Evolutionary conservation across 345 rosid genomes (phyloP).

Genomic region (Draba incana): DNA sequence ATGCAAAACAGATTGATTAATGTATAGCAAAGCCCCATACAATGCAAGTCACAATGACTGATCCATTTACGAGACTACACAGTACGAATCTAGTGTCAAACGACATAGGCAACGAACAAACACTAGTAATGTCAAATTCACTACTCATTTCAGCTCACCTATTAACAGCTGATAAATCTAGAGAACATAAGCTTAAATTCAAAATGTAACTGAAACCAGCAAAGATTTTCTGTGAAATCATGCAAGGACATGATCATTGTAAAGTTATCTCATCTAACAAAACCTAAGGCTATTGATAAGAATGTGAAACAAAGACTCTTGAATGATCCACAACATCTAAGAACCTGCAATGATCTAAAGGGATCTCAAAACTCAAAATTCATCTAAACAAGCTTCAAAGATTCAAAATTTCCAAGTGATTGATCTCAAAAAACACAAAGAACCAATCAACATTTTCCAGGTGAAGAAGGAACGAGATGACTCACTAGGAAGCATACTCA

Average conservation of each 20-base stretch:
- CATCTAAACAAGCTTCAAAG: not conserved
- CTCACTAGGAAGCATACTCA: conserved; percentile 90
- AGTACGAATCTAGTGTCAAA: not conserved
- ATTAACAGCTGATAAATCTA: conserved; percentile 4
- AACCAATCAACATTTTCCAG: conserved; percentile 34
- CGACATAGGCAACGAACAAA: too few species aligned
- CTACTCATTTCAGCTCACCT: not conserved
- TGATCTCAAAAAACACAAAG: conserved; percentile 15
- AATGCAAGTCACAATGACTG: too few species aligned
- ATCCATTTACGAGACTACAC: too few species aligned
- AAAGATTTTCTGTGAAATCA: not conserved
- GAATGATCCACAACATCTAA: conserved; percentile 19
- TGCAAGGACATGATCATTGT: conserved; percentile 27
- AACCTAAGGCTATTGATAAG: conserved; percentile 2
- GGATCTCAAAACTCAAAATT: conserved; percentile 26
- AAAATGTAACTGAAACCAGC: too few species aligned
- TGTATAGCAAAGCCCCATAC: too few species aligned
- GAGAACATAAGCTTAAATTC: too few species aligned
- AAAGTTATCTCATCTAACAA: conserved; percentile 2
- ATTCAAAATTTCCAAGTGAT: not conserved
- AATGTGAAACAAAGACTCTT: conserved; percentile 20
- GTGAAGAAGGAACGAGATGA: conserved; percentile 20
- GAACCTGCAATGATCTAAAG: not conserved
- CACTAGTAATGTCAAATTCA: conserved; percentile 12
- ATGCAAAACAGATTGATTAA: too few species aligned